A percentile compares a stretch with the other conserved stretches of the same genome.
These are phyloP conservation scores for Meira nashicola DNA, from an alignment of 1,284 basidiomycete species.

Conservation along the genomic window DNA sequence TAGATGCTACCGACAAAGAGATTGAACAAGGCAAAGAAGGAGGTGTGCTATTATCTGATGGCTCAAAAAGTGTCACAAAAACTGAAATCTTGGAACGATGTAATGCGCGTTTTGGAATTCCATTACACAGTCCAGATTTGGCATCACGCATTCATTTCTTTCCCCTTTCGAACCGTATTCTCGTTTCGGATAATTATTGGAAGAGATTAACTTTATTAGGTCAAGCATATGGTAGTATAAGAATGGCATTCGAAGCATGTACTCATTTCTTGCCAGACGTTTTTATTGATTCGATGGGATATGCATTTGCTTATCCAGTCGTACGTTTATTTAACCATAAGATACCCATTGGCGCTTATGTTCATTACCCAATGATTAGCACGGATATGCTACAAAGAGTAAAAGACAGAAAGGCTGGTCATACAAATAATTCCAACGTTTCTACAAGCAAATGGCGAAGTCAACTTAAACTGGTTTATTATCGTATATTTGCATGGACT, in stretches of 20 bases:
- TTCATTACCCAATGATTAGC: conserved; percentile 92
- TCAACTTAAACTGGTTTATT: conserved; percentile 74
- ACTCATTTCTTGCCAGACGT: conserved; percentile 71
- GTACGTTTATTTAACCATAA: conserved; percentile 62
- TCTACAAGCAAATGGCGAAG: conserved; percentile 64
- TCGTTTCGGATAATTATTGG: conserved; percentile 81
- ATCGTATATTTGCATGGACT: conserved; percentile 75
- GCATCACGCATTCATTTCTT: conserved; percentile 67
- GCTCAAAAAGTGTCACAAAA: conserved; percentile 59
- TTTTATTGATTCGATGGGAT: conserved; percentile 98
- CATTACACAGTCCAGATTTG: conserved; percentile 56
- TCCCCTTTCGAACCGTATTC: conserved; percentile 65
- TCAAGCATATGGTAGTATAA: conserved; percentile 81
- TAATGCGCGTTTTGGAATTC: conserved; percentile 71
- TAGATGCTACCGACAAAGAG: conserved; percentile 1
- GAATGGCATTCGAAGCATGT: conserved; percentile 75
- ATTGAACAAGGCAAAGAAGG: background rate
- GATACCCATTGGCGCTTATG: conserved; percentile 78
- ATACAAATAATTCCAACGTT: conserved; percentile 63
- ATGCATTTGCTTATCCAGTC: conserved; percentile 83
- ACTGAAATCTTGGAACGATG: conserved; percentile 64
- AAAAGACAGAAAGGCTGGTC: conserved; percentile 58
- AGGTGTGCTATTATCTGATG: background rate
- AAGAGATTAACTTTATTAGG: conserved; percentile 81
- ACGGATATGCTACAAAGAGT: conserved; percentile 88